These are phyloP conservation scores for Teunomyces kruisii DNA, from an alignment of 805 yeast species.

Conservation along the genomic window DNA sequence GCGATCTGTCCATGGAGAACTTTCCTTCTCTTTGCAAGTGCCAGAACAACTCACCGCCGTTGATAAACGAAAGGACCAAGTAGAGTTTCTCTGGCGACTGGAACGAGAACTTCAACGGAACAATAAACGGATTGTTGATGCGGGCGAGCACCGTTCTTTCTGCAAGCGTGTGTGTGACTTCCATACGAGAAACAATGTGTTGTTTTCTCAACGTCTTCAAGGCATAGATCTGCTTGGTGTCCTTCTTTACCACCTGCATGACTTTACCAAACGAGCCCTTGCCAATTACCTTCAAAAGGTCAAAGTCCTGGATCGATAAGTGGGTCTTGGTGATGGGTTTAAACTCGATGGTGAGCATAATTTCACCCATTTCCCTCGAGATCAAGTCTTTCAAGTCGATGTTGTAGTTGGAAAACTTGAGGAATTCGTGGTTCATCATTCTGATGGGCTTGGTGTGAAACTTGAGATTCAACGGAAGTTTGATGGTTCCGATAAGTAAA, in stretches of 20 bases:
- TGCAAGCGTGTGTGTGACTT: slow-evolving; percentile 94
- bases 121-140: slow-evolving; percentile 92
- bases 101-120: slow-evolving; percentile 92
- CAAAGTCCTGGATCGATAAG: slow-evolving; percentile 87
- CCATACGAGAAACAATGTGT: slow-evolving; percentile 90
- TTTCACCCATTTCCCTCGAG: slow-evolving; percentile 44
- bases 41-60: slow-evolving; percentile 95
- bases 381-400: slow-evolving; percentile 37
- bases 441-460: slow-evolving; percentile 52
- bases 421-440: slow-evolving; percentile 59
- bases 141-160: slow-evolving; percentile 94
- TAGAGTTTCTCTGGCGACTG: slow-evolving; percentile 96
- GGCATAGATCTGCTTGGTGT: slow-evolving; percentile 92
- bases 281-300: slow-evolving; percentile 90
- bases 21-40: slow-evolving; percentile 90
- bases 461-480: slow-evolving; percentile 57
- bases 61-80: slow-evolving; percentile 85
- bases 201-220: slow-evolving; percentile 91
- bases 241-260: slow-evolving; percentile 96
- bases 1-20: slow-evolving; percentile 82
- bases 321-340: slow-evolving; percentile 63
- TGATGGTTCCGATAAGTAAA: slow-evolving; percentile 71
- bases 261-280: slow-evolving; percentile 98
- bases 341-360: slow-evolving; percentile 66
- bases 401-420: slow-evolving; percentile 38